phyloP scores from a whole-genome alignment of 2,329 filamentous ascomycete species.

The Fusarium poae region DNA sequence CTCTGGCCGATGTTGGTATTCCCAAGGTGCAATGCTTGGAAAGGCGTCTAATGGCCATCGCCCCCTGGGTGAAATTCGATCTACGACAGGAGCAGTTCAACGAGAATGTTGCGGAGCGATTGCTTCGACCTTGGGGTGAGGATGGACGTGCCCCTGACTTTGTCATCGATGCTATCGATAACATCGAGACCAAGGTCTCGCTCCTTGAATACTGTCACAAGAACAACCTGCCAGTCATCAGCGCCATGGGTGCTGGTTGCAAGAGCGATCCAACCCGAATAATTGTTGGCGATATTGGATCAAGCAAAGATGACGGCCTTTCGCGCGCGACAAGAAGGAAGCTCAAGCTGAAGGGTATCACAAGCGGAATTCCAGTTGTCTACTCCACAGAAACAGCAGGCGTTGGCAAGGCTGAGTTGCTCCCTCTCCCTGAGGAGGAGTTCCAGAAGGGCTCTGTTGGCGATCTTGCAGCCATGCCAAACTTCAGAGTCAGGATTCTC shows the following conservation, averaged over 20 bases:
- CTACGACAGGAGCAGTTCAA: conserved; percentile 87
- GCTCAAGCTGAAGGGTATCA: conserved; percentile 82
- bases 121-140: conserved; percentile 76
- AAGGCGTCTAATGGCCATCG: conserved; percentile 83
- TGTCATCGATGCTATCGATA: conserved; percentile 98
- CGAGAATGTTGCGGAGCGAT: conserved; percentile 70
- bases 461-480: conserved; percentile 88
- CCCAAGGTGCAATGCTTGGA: conserved; percentile 90
- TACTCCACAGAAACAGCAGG: conserved; percentile 92
- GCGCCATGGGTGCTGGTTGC: conserved; percentile 95
- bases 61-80: conserved; percentile 93
- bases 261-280: conserved; percentile 89
- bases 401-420: conserved; percentile 88
- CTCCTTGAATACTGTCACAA: conserved; percentile 89
- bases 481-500: conserved; percentile 94
- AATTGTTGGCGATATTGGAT: conserved; percentile 90
- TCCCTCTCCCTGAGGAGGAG: conserved; percentile 89
- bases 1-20: conserved; percentile 90
- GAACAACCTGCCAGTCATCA: conserved; percentile 84
- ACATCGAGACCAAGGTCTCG: conserved; percentile 96
- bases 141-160: conserved; percentile 78
- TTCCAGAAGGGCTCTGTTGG: conserved; percentile 87
- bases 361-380: conserved; percentile 88
- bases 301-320: conserved; percentile 87
- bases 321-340: conserved; percentile 86